Evolutionary conservation across 148 eudicot genomes (phyloP).

Genomic region (Spergularia marina): DNA sequence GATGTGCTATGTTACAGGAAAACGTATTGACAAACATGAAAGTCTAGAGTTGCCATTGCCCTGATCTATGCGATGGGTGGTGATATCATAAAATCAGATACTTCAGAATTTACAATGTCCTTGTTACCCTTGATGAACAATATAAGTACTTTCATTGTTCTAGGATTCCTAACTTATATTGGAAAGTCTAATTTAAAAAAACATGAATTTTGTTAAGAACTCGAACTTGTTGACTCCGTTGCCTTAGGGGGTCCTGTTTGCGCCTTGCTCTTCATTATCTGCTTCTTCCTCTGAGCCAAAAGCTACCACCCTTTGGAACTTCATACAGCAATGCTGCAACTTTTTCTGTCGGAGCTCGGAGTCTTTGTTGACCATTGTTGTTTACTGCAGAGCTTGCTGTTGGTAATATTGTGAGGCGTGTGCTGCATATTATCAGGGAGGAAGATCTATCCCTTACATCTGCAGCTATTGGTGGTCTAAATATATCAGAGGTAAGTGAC

Average conservation of each 20-base stretch:
- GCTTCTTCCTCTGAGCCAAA: background rate
- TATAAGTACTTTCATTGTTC: background rate
- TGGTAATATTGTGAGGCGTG: conserved; percentile 92
- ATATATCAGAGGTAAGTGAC: conserved; percentile 67
- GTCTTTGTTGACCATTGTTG: background rate
- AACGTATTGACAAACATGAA: background rate
- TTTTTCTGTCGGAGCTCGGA: background rate
- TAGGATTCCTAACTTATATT: background rate
- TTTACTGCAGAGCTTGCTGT: conserved; percentile 86
- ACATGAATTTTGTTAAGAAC: background rate
- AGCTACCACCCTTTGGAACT: background rate
- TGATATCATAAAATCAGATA: background rate
- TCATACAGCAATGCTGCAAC: background rate
- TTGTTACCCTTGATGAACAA: background rate
- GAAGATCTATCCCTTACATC: conserved; percentile 84
- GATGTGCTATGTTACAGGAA: background rate
- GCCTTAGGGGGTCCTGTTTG: no score
- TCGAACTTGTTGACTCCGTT: no score
- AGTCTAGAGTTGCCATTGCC: background rate
- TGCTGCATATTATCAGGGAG: conserved; percentile 86
- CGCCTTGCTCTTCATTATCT: background rate
- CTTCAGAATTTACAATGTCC: background rate
- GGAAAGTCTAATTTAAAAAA: background rate
- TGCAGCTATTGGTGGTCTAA: conserved; percentile 77
- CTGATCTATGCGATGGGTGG: background rate